Percentiles rank a stretch among this genome's conserved stretches.
phyloP scores from a whole-genome alignment of 495 filamentous ascomycete genomes.

The Penicillium herquei region DNA sequence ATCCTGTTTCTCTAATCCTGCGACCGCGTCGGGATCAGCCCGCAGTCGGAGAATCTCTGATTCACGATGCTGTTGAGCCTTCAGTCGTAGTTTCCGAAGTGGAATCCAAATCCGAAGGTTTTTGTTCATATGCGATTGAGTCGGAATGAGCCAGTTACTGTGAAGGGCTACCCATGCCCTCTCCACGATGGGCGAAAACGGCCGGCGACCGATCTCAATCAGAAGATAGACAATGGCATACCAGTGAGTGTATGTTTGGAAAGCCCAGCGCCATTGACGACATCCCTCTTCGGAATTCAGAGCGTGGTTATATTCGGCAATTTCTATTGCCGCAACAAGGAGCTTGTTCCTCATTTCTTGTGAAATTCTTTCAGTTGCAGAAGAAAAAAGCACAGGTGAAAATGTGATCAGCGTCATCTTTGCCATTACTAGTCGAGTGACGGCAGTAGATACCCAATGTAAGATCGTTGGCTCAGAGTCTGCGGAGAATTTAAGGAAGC shows the following conservation, averaged over 20 bases:
- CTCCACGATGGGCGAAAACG: constrained; percentile 50
- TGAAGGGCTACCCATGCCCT: constrained; percentile 55
- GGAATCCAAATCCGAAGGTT: constrained; percentile 52
- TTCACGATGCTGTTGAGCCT: constrained; percentile 46
- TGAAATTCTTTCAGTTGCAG: constrained; percentile 30
- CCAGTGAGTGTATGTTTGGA: constrained; percentile 60
- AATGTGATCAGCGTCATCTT: constrained; percentile 49
- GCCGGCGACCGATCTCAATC: constrained; percentile 49
- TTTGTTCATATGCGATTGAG: constrained; percentile 32
- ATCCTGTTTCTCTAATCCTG: constrained; percentile 32
- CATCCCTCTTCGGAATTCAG: constrained; percentile 47
- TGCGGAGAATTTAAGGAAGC: constrained; percentile 42
- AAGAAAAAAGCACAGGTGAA: constrained; percentile 41
- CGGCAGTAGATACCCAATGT: constrained; percentile 43
- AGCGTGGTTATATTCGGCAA: constrained; percentile 55
- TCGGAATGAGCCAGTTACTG: constrained; percentile 45
- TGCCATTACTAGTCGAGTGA: constrained; percentile 35
- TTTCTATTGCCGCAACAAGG: constrained; percentile 46
- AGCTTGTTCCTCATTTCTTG: constrained; percentile 39
- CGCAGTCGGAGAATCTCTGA: constrained; percentile 39
- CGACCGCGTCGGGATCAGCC: constrained; percentile 24
- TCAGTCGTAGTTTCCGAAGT: constrained; percentile 49
- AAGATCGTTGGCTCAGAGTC: constrained; percentile 31
- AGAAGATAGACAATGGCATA: constrained; percentile 56
- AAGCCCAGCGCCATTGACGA: constrained; percentile 59